Evolutionary conservation across 2,329 filamentous ascomycete genomes (phyloP), one percentile per base, ranked within the genome.

Genomic region (Pseudomassariella vexata): DNA sequence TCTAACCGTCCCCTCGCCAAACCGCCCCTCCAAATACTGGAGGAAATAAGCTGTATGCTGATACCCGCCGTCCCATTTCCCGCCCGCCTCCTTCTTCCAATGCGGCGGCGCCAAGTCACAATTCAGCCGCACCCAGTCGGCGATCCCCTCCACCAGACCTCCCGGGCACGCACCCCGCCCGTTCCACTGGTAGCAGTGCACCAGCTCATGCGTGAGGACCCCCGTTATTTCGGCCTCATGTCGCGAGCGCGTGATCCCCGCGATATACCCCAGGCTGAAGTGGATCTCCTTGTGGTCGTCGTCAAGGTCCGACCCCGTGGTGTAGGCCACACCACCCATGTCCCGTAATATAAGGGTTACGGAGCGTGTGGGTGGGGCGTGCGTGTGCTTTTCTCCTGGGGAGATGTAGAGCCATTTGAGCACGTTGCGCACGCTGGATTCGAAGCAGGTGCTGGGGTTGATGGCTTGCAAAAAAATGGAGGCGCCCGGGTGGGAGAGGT

Each of bases 211-310:
- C 2, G 84, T 82, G 14, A 96, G 58, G 1, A 96, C 88, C 24
- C 92, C 92, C 12, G 75, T 63, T 37, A 95, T 77, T 62, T 96
- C 87, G 23, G 69, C 48, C 16, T 53, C 41, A 9, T 62, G 59
- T 29, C 70, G 68, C 9, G 59, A 45, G 1, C 55, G 29, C 0
- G 68, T 35, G 41, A 76, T 64, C 27, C 52, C 46, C 25, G 62
- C 50, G 45, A 95, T 78, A 63, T 95, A 95, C 28, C 70, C 63
- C 2, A 90, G 75, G 11, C 79, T 88, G 57, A 96, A 71, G 60
- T 95, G 87, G 41, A 95, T 92, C 56, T 95, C 88, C 53, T 95
- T 95, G 66, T 95, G 87, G 51, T 92, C 84, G 39, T 69, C 46
- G 59, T 95, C 89, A 9, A 94, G 70, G 23, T 88, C 82, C 8